These are phyloP conservation scores for Hortiboletus campestris DNA, from an alignment of 768 basidiomycete genomes.

Conservation along the genomic window DNA sequence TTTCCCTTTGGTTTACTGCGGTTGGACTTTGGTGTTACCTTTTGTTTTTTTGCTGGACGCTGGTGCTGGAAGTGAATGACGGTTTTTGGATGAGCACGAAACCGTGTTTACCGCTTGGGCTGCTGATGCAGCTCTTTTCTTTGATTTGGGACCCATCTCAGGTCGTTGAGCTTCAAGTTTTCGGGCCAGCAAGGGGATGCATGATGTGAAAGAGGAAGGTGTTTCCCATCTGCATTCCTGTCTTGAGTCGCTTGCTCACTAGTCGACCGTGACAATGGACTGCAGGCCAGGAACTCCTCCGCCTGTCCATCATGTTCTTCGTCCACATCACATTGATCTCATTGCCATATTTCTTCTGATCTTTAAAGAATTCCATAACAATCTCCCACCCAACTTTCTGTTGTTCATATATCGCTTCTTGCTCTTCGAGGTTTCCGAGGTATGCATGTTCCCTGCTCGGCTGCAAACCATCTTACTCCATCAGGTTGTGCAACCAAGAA, in stretches of 20 bases:
- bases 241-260: not conserved
- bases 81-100: not conserved
- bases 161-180: not conserved
- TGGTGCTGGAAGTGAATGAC: conserved; percentile 15
- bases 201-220: conserved; percentile 19
- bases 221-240: conserved; percentile 12
- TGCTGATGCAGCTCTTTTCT: conserved; percentile 36
- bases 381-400: conserved; percentile 55
- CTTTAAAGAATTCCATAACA: conserved; percentile 57
- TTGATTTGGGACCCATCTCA: conserved; percentile 29
- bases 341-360: conserved; percentile 60
- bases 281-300: conserved; percentile 46
- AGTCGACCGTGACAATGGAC: conserved; percentile 22
- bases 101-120: conserved; percentile 25
- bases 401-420: conserved; percentile 66
- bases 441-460: conserved; percentile 13
- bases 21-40: conserved; percentile 34
- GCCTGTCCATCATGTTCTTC: conserved; percentile 63
- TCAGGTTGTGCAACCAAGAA: conserved; percentile 64
- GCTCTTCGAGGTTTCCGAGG: conserved; percentile 72
- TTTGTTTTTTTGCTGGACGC: conserved; percentile 60
- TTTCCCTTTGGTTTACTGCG: conserved; percentile 48
- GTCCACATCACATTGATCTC: conserved; percentile 75
- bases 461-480: conserved; percentile 2
- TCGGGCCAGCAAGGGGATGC: not conserved